Evolutionary conservation across 441 rosid species (phyloP).

Genomic region (Jatropha multifida): DNA sequence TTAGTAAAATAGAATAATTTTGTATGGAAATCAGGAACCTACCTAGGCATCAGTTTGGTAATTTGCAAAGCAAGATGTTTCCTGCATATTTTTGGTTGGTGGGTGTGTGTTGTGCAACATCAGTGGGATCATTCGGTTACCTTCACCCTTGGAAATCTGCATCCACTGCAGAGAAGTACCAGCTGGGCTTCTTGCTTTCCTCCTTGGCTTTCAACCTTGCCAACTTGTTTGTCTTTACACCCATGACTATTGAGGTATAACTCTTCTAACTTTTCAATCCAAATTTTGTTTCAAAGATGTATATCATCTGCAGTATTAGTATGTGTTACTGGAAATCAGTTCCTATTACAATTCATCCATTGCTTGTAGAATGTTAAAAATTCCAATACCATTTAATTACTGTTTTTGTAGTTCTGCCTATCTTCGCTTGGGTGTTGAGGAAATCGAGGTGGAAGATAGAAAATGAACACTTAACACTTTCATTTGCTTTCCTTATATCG

Average conservation of each 20-base stretch:
- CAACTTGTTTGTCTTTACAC: slow-evolving; percentile 79
- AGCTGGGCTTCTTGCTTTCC: slow-evolving; percentile 75
- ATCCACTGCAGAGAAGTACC: slow-evolving; percentile 69
- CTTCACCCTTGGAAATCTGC: slow-evolving; percentile 89
- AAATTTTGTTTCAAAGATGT: not conserved
- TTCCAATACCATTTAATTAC: not conserved
- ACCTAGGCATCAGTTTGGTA: slow-evolving; percentile 89
- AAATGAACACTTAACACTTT: not conserved
- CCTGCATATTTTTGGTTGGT: slow-evolving; percentile 83
- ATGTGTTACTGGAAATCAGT: not conserved
- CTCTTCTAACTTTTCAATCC: not conserved
- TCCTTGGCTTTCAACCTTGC: slow-evolving; percentile 81
- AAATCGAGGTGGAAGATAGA: not conserved
- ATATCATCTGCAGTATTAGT: not conserved
- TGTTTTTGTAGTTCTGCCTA: not conserved
- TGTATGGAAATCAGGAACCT: slow-evolving; percentile 48
- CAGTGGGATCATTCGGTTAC: slow-evolving; percentile 66
- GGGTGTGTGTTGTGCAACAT: slow-evolving; percentile 67
- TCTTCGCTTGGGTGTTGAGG: slow-evolving; percentile 13
- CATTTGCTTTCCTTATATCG: not conserved
- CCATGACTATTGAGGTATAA: slow-evolving; percentile 83
- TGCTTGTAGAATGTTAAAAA: slow-evolving; percentile 7
- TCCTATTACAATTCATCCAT: not conserved
- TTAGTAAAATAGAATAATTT: not conserved
- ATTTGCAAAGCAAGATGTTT: slow-evolving; percentile 89